These are phyloP conservation scores for Paspalum notatum DNA, from an alignment of 176 grass and related monocot species.

Conservation along the genomic window DNA sequence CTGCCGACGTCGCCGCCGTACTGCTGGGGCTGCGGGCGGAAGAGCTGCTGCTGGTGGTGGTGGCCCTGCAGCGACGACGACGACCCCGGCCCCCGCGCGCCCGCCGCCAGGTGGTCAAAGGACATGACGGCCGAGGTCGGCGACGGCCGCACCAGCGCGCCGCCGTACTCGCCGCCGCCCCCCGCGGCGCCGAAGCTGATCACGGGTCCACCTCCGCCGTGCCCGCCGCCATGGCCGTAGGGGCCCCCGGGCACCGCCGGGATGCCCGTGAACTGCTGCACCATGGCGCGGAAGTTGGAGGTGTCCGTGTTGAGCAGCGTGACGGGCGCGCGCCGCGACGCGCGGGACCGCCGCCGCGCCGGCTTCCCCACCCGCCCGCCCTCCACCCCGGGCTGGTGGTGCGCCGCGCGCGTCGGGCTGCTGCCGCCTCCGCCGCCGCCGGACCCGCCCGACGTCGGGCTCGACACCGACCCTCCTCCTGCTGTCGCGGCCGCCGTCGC, in stretches of 20 bases:
- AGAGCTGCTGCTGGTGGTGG: slow-evolving; percentile 43
- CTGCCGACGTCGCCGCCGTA: background rate
- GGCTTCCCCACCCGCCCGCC: slow-evolving; percentile 62
- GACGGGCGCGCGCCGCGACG: slow-evolving; percentile 71
- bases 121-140: slow-evolving; percentile 59
- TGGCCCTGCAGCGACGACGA: slow-evolving; percentile 53
- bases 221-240: slow-evolving; percentile 30
- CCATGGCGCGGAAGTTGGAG: slow-evolving; percentile 94
- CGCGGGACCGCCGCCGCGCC: slow-evolving; percentile 53
- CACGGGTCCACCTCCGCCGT: slow-evolving; percentile 12
- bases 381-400: slow-evolving; percentile 31
- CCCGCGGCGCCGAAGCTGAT: slow-evolving; percentile 52
- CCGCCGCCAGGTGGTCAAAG: slow-evolving; percentile 45
- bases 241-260: slow-evolving; percentile 53
- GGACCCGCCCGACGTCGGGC: slow-evolving; percentile 52
- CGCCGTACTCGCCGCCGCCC: background rate
- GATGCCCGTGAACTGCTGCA: slow-evolving; percentile 98
- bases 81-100: background rate
- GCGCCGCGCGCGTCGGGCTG: slow-evolving; percentile 16
- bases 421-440: background rate
- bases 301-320: slow-evolving; percentile 98
- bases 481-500: slow-evolving; percentile 9
- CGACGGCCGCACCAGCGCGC: slow-evolving; percentile 44
- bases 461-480: slow-evolving; percentile 30
- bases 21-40: slow-evolving; percentile 40